Base-by-base conservation (phyloP, 2,329 filamentous ascomycete species). In the Hypoxylon sp. region DNA sequence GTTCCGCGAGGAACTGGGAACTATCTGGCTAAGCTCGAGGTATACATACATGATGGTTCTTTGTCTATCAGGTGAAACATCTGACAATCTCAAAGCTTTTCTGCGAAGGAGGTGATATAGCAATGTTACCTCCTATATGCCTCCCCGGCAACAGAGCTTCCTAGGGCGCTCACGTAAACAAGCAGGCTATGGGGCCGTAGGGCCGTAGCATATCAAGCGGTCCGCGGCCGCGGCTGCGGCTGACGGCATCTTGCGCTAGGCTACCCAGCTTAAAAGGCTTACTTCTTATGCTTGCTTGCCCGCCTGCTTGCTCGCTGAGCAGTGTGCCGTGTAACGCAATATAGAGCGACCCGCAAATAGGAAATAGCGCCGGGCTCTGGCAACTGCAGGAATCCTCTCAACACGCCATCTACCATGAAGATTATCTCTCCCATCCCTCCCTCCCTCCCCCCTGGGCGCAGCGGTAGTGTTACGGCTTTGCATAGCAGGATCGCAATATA, bases 371-470 rank as follows among this genome's bases (percentile, higher is more conserved):
- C 68, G 68, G 65, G 38, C 10, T 32, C 58, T 65, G 63, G 32
- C 55, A 43, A 52, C 53, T 70, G 68, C 65, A 68, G 68, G 61
- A 62, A 60, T 57, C 68, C 68, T 65, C 61, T 58, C 61, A 48
- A 30, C 45, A 60, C 50, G 60, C 56, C 51, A 64, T 55, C 43
- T 52, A 30, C 55, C 49, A 28, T 43, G 21, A 30, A 38, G 28
- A 56, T 56, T 30, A 25, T 25, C 38, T 17, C 53, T 9, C 32
- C 28, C 6, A 7, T 30, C 6, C 9, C 6, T 9, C 28, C 28
- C 6, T 7, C 28, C 28, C 28, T 7, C 28, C 28, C 3, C 28
- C 28, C 28, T 30, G 23, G 51, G 53, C 9, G 41, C 19, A 23
- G 32, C 9, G 19, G 32, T 41, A 59, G 45, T 36, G 32, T 36